Conservation (phyloP, 495 filamentous ascomycete species). For the Penicillium taxi region DNA sequence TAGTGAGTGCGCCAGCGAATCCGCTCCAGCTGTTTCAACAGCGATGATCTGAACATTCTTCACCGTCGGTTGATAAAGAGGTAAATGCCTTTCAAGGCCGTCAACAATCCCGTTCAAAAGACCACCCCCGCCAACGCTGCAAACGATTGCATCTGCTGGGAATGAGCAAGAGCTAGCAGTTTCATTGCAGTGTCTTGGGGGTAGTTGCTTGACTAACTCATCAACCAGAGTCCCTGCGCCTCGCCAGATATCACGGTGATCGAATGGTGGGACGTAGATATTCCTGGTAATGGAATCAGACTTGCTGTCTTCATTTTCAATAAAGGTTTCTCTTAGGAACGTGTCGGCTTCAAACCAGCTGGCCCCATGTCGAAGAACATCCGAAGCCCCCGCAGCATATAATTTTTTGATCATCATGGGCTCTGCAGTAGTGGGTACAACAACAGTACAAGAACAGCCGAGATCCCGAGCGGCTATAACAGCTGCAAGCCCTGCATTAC, state of each 20-base stretch:
- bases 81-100: conserved; percentile 49
- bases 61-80: conserved; percentile 1
- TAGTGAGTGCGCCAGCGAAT: conserved; percentile 55
- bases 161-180: conserved; percentile 10
- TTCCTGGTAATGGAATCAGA: too few species aligned
- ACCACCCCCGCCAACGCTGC: conserved; percentile 81
- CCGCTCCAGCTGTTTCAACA: conserved; percentile 70
- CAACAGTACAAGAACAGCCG: conserved; percentile 58
- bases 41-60: conserved; percentile 53
- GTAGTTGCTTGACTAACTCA: conserved; percentile 57
- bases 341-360: conserved; percentile 73
- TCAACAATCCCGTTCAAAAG: conserved; percentile 68
- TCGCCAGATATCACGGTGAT: conserved; percentile 71
- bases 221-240: conserved; percentile 61
- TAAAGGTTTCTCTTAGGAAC: conserved; percentile 52
- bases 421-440: conserved; percentile 62
- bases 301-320: conserved; percentile 47
- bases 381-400: conserved; percentile 50
- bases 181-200: conserved; percentile 10
- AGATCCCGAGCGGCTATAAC: conserved; percentile 63
- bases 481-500: conserved; percentile 90
- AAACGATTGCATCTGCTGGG: conserved; percentile 60
- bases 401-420: conserved; percentile 66
- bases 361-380: conserved; percentile 62
- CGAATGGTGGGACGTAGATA: conserved; percentile 63